Percentiles rank a stretch among this genome's conserved stretches.
Evolutionary conservation across 768 basidiomycete genomes (phyloP).

Genomic region (Suillus subluteus): DNA sequence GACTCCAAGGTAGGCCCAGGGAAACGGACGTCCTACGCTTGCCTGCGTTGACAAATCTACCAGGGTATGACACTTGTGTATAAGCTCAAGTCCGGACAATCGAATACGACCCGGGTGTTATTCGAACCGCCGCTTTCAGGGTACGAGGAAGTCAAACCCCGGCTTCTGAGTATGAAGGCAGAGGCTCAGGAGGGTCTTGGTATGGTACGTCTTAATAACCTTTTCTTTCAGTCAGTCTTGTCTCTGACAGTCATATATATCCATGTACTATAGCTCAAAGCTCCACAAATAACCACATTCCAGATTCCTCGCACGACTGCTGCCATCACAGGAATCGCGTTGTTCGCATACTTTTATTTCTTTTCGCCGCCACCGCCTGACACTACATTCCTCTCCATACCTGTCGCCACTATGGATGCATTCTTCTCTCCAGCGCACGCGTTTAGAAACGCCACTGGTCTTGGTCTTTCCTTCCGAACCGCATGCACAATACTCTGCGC

Average conservation of each 20-base stretch:
- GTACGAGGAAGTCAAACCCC: slow-evolving; percentile 83
- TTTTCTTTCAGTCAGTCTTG: neutral
- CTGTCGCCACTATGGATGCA: slow-evolving; percentile 17
- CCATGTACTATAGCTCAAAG: slow-evolving; percentile 49
- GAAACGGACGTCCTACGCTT: neutral
- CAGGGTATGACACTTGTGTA: slow-evolving; percentile 77
- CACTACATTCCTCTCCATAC: slow-evolving; percentile 15
- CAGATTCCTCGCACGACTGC: slow-evolving; percentile 44
- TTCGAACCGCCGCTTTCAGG: slow-evolving; percentile 74
- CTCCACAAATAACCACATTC: slow-evolving; percentile 65
- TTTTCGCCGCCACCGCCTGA: slow-evolving; percentile 19
- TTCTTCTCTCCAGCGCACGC: slow-evolving; percentile 27
- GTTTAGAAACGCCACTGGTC: slow-evolving; percentile 21
- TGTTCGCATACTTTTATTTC: slow-evolving; percentile 23
- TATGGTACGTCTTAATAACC: slow-evolving; percentile 54
- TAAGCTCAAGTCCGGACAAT: slow-evolving; percentile 50
- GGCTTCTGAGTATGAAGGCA: slow-evolving; percentile 78
- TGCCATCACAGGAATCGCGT: slow-evolving; percentile 25
- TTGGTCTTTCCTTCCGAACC: slow-evolving; percentile 16
- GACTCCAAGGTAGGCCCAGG: slow-evolving; percentile 55
- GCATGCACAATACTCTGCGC: slow-evolving; percentile 11
- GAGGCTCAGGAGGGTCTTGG: slow-evolving; percentile 80
- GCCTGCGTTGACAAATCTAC: neutral
- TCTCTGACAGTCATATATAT: neutral
- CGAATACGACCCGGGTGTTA: slow-evolving; percentile 51